Conservation (phyloP, 371 early-diverging fungal genomes). For the Mucor mucedo region DNA sequence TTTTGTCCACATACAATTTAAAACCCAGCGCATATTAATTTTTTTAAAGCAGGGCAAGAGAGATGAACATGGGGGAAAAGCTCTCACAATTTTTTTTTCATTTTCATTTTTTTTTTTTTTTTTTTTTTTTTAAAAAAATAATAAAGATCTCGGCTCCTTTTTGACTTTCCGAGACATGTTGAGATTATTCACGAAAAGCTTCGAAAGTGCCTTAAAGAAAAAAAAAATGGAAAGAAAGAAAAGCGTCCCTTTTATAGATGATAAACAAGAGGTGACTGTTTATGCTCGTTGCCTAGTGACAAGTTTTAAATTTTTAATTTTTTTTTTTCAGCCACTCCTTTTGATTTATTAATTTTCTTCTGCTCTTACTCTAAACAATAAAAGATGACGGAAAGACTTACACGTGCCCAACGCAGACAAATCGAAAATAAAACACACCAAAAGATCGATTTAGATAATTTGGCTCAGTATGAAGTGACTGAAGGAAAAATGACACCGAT, state of each 20-base stretch:
- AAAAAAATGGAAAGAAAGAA: conserved; percentile 25
- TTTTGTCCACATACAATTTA: too few relatives aligned
- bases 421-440: conserved; percentile 20
- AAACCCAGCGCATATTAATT: too few relatives aligned
- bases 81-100: too few relatives aligned
- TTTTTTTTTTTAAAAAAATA: conserved; percentile 10
- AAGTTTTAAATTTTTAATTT: not conserved
- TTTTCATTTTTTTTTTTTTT: conserved; percentile 25
- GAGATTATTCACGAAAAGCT: conserved; percentile 35
- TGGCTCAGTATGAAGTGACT: conserved; percentile 8
- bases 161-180: conserved; percentile 38
- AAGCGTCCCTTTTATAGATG: not conserved
- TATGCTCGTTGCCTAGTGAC: too few relatives aligned
- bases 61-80: too few relatives aligned
- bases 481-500: not conserved
- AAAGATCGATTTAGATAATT: conserved; percentile 21
- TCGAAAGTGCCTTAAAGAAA: conserved; percentile 38
- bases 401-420: conserved; percentile 26
- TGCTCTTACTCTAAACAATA: not conserved
- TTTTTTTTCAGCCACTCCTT: conserved; percentile 3
- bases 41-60: too few relatives aligned
- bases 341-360: not conserved
- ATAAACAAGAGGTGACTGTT: too few relatives aligned
- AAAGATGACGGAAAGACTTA: conserved; percentile 29
- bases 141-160: conserved; percentile 32